Evolutionary conservation across 129 eudicot genomes (phyloP).

Genomic region (Deinandra increscens): DNA sequence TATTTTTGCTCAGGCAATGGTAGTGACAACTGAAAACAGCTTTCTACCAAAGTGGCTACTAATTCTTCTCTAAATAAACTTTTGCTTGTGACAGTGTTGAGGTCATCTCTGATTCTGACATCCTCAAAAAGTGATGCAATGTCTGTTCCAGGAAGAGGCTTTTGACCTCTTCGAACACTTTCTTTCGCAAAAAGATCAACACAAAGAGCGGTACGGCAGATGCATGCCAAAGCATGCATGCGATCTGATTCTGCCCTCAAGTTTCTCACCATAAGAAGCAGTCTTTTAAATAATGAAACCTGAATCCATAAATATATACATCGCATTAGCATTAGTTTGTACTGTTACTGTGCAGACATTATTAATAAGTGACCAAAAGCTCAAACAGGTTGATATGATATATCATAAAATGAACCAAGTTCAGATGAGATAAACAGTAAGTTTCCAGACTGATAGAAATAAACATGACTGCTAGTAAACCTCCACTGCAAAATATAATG

Average conservation of each 20-base stretch:
- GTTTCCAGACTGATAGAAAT: background rate
- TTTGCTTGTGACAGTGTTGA: constrained; percentile 78
- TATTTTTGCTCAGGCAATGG: constrained; percentile 92
- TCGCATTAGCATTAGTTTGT: constrained; percentile 17
- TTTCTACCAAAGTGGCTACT: constrained; percentile 92
- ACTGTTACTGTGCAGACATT: constrained; percentile 7
- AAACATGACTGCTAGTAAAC: background rate
- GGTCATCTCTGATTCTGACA: constrained; percentile 74
- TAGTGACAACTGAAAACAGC: constrained; percentile 91
- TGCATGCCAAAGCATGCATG: constrained; percentile 98
- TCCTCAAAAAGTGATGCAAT: constrained; percentile 94
- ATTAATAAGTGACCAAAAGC: constrained; percentile 11
- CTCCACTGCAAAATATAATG: background rate
- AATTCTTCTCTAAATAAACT: constrained; percentile 94
- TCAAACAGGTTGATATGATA: background rate
- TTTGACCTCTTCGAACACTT: constrained; percentile 93
- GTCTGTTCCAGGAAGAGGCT: constrained; percentile 95
- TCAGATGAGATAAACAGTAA: background rate
- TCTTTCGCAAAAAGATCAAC: constrained; percentile 96
- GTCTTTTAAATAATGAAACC: constrained; percentile 84
- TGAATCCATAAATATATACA: constrained; percentile 28
- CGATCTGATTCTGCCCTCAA: constrained; percentile 97
- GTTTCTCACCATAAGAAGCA: constrained; percentile 96
- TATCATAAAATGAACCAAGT: constrained; percentile 2
- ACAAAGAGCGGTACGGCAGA: constrained; percentile 94